Evolutionary conservation across 2,329 filamentous ascomycete genomes (phyloP), one percentile per base, ranked within the genome.

Genomic region (Chrysosporium keratinophilum): DNA sequence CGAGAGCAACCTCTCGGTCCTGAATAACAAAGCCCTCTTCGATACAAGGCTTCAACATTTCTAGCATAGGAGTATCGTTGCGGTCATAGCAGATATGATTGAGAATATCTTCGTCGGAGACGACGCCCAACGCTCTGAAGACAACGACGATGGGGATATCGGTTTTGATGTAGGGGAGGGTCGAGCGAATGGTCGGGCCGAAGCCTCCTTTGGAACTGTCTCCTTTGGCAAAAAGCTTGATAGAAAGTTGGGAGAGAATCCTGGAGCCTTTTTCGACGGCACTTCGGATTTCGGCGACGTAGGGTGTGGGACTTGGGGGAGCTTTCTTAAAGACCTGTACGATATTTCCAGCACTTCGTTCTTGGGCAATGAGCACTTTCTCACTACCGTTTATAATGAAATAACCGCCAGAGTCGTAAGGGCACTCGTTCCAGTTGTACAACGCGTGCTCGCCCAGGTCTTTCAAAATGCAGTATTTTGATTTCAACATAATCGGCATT

Each of bases 301-400:
- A 95, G 1, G 89, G 90, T 58, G 88, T 95, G 9, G 88, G 87
- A 60, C 88, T 91, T n/a, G 89, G 88, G 62, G 84, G 81, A 0
- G 91, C 88, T 75, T 98, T 98, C 74, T 95, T 91, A 81, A 98
- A 98, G 28, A 98, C 91, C 72, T 98, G 93, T 4, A 98, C 93
- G 56, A 97, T 98, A 67, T 98, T 98, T 66, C 91, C 93, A 40
- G 93, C 93, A 67, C 90, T 96, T 58, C 93, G 86, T 71, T 98
- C 93, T 69, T 98, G 93, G 1, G 93, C 93, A 64, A 98, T 98
- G 62, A 98, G 75, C 19, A 98, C 93, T 77, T 98, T 98, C 68
- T 98, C 93, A 71, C 88, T 95, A 42, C 93, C 93, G 73, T 98
- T 98, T 78, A 98, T 98, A 64, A 98, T 88, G 67, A 98, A 98